These are phyloP conservation scores for Mycena polygramma DNA, from an alignment of 768 basidiomycete species.

Conservation along the genomic window DNA sequence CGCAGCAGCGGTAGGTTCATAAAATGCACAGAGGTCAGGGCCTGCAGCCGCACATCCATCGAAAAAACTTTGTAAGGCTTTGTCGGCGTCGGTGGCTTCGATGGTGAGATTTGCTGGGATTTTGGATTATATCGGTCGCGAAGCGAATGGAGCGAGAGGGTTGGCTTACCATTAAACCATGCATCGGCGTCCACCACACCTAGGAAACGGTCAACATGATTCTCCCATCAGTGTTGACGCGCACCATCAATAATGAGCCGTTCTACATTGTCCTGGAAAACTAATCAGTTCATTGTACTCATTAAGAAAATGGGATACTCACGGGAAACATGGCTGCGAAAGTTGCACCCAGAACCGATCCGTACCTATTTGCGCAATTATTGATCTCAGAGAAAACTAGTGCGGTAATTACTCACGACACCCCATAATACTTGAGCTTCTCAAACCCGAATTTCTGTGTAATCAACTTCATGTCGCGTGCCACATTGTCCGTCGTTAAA, in stretches of 20 bases:
- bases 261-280: conserved; percentile 45
- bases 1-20: conserved; percentile 36
- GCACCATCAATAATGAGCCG: conserved; percentile 50
- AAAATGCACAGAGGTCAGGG: conserved; percentile 40
- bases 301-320: neutral
- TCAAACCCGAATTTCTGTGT: conserved; percentile 47
- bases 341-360: conserved; percentile 45
- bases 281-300: neutral
- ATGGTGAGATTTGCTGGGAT: conserved; percentile 33
- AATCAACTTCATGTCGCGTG: conserved; percentile 55
- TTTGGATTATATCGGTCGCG: no score
- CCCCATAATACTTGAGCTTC: conserved; percentile 50
- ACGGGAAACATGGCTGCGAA: conserved; percentile 54
- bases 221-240: no score
- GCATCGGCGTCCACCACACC: conserved; percentile 35
- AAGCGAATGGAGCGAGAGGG: neutral
- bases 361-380: conserved; percentile 40
- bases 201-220: neutral
- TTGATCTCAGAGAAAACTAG: neutral
- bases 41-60: conserved; percentile 42
- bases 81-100: conserved; percentile 42
- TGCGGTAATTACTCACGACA: conserved; percentile 39
- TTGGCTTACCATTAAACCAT: conserved; percentile 37
- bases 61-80: conserved; percentile 42
- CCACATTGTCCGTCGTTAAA: conserved; percentile 55